Evolutionary conservation across 306 rosid genomes (phyloP).

Genomic region (Glycyrrhiza uralensis): DNA sequence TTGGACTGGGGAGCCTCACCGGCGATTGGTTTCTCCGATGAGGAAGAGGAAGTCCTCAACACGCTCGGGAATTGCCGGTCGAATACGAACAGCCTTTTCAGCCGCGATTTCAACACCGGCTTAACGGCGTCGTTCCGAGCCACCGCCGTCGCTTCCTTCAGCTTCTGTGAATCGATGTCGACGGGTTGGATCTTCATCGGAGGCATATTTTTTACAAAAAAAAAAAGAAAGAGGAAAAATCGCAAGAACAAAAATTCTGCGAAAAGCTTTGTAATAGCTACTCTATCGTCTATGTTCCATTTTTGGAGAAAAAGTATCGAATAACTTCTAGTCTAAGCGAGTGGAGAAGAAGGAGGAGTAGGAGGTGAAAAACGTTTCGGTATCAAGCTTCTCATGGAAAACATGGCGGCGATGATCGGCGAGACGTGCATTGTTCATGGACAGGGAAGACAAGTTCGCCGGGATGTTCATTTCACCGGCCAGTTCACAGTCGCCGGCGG

Average conservation of each 20-base stretch:
- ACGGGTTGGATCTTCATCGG: constrained; percentile 97
- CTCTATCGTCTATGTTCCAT: constrained; percentile 28
- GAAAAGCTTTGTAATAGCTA: neutral
- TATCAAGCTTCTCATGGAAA: constrained; percentile 50
- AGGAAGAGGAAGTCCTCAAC: constrained; percentile 47
- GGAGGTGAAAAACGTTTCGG: constrained; percentile 25
- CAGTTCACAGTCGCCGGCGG: constrained; percentile 29
- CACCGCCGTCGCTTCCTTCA: constrained; percentile 38
- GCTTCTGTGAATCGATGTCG: constrained; percentile 52
- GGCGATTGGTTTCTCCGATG: constrained; percentile 45
- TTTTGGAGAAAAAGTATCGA: constrained; percentile 18
- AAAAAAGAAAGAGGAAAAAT: neutral
- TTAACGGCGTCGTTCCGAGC: constrained; percentile 58
- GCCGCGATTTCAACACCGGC: constrained; percentile 77
- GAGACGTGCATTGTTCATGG: constrained; percentile 46
- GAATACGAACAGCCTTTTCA: constrained; percentile 66
- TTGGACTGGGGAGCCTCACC: constrained; percentile 41
- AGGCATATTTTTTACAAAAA: constrained; percentile 41
- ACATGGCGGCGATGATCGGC: constrained; percentile 71
- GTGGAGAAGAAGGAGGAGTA: neutral
- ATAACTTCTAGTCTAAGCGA: constrained; percentile 32
- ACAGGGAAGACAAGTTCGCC: constrained; percentile 23
- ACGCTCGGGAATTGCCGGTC: constrained; percentile 85
- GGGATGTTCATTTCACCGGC: constrained; percentile 77
- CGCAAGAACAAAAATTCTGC: neutral